phyloP scores from a whole-genome alignment of 164 flowering plant genomes.

The Vitis rupestris region DNA sequence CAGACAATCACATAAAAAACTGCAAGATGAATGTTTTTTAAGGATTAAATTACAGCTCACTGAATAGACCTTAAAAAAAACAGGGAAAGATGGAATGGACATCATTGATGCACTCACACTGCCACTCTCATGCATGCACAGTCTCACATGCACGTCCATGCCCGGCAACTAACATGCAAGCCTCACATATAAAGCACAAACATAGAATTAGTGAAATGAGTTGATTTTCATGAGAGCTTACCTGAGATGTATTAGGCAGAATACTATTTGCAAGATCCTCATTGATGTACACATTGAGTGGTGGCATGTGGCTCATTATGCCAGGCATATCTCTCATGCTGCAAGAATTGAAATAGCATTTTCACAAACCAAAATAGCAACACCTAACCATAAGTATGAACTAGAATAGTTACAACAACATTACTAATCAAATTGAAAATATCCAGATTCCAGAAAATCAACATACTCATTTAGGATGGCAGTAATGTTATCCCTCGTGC shows the following conservation, averaged over 20 bases:
- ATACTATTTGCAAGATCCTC: conserved; percentile 68
- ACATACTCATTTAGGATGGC: conserved; percentile 71
- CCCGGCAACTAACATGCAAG: too few relatives aligned
- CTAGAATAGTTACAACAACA: not conserved
- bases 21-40: too few relatives aligned
- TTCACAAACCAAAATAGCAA: not conserved
- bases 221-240: conserved; percentile 20
- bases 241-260: conserved; percentile 58
- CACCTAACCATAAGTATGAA: not conserved
- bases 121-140: too few relatives aligned
- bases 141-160: too few relatives aligned
- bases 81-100: too few relatives aligned
- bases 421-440: not conserved
- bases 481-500: conserved; percentile 61
- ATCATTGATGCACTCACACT: too few relatives aligned
- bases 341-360: conserved; percentile 22
- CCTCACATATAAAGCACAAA: too few relatives aligned
- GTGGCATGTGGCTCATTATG: conserved; percentile 87
- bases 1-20: too few relatives aligned
- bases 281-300: conserved; percentile 66
- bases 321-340: conserved; percentile 85
- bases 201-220: not conserved
- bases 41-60: too few relatives aligned
- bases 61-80: too few relatives aligned
- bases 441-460: not conserved